These are phyloP conservation scores for Nymphaea thermarum DNA, from an alignment of 164 flowering plant genomes.

Conservation along the genomic window DNA sequence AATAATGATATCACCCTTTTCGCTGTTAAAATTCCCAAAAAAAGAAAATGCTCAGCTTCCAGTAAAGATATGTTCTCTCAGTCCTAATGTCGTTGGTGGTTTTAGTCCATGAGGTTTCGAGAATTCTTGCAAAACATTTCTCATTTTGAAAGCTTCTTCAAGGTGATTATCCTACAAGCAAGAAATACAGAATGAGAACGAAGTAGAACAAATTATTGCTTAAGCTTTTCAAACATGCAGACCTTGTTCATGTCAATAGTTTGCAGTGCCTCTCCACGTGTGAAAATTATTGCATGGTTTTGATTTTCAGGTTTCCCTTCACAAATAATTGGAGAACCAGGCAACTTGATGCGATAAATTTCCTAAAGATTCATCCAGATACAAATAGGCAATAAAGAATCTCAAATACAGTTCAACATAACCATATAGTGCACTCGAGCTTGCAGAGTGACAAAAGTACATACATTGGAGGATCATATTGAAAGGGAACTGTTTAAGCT, in stretches of 20 bases:
- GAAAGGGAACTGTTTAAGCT: too few relatives aligned
- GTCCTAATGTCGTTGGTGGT: slow-evolving; percentile 29
- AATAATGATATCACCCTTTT: too few relatives aligned
- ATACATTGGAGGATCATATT: too few relatives aligned
- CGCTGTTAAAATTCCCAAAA: too few relatives aligned
- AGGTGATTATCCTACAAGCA: slow-evolving; percentile 30
- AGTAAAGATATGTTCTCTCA: slow-evolving; percentile 33
- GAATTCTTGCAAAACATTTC: slow-evolving; percentile 27
- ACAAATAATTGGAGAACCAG: slow-evolving; percentile 84
- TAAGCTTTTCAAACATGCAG: background rate
- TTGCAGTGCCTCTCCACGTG: slow-evolving; percentile 98
- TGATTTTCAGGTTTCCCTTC: slow-evolving; percentile 99
- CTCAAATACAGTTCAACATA: background rate
- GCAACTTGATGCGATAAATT: slow-evolving; percentile 94
- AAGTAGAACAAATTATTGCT: background rate
- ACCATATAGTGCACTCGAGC: too few relatives aligned
- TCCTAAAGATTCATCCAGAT: slow-evolving; percentile 30
- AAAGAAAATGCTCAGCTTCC: slow-evolving; percentile 17
- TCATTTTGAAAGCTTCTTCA: slow-evolving; percentile 39
- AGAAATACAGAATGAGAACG: background rate
- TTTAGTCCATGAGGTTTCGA: slow-evolving; percentile 11
- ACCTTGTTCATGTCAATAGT: slow-evolving; percentile 92
- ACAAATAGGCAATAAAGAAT: background rate
- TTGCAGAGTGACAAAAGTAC: too few relatives aligned
- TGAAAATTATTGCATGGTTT: slow-evolving; percentile 94